These are phyloP conservation scores for Hamamelis virginiana DNA, from an alignment of 164 flowering plant species.

Conservation along the genomic window DNA sequence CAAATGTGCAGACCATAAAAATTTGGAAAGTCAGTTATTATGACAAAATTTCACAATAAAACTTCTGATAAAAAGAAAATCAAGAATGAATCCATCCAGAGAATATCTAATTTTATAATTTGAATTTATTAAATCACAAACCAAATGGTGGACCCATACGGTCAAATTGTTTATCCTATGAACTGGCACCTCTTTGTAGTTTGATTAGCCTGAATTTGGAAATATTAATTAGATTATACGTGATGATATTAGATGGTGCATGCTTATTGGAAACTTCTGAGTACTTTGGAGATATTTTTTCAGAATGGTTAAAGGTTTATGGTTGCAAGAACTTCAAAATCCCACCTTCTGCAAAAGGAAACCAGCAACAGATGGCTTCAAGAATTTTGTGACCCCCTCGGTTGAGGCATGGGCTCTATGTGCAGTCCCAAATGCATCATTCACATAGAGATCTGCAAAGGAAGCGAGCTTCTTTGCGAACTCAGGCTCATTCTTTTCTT, in stretches of 20 bases:
- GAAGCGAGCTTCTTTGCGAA: constrained; percentile 86
- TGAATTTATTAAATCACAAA: not conserved
- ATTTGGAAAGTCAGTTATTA: not conserved
- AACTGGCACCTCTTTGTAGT: not conserved
- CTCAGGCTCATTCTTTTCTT: constrained; percentile 83
- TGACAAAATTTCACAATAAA: not conserved
- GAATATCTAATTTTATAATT: not conserved
- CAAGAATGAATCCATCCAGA: not conserved
- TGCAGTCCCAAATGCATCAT: constrained; percentile 90
- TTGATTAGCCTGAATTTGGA: not conserved
- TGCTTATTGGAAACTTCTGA: not conserved
- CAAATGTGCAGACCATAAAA: not conserved
- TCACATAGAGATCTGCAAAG: constrained; percentile 77
- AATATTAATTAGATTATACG: not conserved
- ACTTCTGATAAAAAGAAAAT: not conserved
- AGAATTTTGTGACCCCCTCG: constrained; percentile 78
- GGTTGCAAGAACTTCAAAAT: not conserved
- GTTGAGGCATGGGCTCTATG: constrained; percentile 94
- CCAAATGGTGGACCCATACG: not conserved
- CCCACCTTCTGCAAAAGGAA: constrained; percentile 79
- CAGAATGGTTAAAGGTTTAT: not conserved
- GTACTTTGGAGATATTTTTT: not conserved
- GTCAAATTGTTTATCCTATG: not conserved
- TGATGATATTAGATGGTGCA: not conserved
- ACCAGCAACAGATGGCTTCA: constrained; percentile 90